A percentile compares a stretch with the other conserved stretches of the same genome.
Evolutionary conservation across 257 asterid genomes (phyloP).

Genomic region (Fraxinus excelsior): DNA sequence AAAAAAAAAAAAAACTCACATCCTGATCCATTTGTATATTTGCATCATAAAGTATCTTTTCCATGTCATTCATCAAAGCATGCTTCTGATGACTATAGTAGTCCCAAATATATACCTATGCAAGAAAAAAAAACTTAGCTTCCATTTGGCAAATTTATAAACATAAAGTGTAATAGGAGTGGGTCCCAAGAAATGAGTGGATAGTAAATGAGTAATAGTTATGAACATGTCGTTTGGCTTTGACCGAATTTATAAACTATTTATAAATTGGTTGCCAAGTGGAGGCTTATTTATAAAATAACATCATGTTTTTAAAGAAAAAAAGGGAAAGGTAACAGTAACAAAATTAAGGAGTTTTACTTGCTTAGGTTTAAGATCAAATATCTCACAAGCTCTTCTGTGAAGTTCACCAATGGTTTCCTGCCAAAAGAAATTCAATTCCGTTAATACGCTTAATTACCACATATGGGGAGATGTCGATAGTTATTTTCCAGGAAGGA

Average conservation of each 20-base stretch:
- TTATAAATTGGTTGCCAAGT: too few species aligned
- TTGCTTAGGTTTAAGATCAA: conserved; percentile 73
- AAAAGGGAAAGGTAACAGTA: conserved; percentile 23
- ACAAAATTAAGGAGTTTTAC: conserved; percentile 41
- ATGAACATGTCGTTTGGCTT: neutral
- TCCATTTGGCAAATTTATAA: too few species aligned
- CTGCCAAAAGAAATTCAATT: conserved; percentile 43
- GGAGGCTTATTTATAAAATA: neutral
- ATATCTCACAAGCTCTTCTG: conserved; percentile 79
- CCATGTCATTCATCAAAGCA: conserved; percentile 94
- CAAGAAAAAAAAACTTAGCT: conserved; percentile 13
- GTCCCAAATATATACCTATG: conserved; percentile 86
- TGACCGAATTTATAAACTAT: too few species aligned
- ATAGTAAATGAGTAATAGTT: too few species aligned
- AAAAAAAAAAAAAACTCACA: conserved; percentile 60
- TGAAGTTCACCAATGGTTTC: conserved; percentile 92
- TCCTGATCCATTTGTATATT: conserved; percentile 99
- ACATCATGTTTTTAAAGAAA: conserved; percentile 8
- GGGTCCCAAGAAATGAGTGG: neutral
- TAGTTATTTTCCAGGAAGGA: neutral
- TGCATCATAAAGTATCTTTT: conserved; percentile 90
- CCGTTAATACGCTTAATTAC: conserved; percentile 20
- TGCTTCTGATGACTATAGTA: conserved; percentile 83
- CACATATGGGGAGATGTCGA: neutral
- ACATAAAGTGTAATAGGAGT: too few species aligned